Conservation (phyloP, 1,139 yeast species). For the Pichia kudriavzevii region DNA sequence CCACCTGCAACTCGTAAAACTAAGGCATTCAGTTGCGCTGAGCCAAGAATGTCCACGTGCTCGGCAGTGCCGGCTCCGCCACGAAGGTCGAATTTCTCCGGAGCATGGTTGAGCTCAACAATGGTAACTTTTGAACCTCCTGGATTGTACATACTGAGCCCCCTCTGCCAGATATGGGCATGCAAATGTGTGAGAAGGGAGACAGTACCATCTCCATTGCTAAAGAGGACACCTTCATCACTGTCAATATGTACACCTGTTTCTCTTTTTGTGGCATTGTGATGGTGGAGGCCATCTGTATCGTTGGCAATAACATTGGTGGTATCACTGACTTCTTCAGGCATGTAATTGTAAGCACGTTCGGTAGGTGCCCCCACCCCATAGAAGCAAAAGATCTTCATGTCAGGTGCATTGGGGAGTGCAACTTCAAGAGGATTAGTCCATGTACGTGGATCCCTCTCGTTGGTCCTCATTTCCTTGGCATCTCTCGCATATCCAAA, state of each 20-base stretch:
- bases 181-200: constrained; percentile 73
- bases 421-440: constrained; percentile 86
- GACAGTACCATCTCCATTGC: constrained; percentile 96
- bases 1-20: constrained; percentile 80
- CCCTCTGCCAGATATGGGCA: constrained; percentile 81
- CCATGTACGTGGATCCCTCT: constrained; percentile 74
- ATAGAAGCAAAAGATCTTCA: constrained; percentile 83
- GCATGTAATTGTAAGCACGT: constrained; percentile 79
- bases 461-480: constrained; percentile 54
- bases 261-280: no score
- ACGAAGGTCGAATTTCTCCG: constrained; percentile 85
- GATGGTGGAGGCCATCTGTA: no score
- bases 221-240: constrained; percentile 56
- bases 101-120: constrained; percentile 90
- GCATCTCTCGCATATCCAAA: constrained; percentile 62
- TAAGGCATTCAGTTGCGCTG: constrained; percentile 85
- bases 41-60: constrained; percentile 92
- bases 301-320: constrained; percentile 67
- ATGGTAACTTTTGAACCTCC: constrained; percentile 63
- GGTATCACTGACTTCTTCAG: constrained; percentile 44
- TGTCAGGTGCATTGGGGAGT: constrained; percentile 86
- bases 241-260: no score
- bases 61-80: constrained; percentile 98
- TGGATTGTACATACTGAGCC: constrained; percentile 70
- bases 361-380: constrained; percentile 97